These are phyloP conservation scores for Trichoderma arundinaceum DNA, from an alignment of 2,329 filamentous ascomycete genomes.

Conservation along the genomic window DNA sequence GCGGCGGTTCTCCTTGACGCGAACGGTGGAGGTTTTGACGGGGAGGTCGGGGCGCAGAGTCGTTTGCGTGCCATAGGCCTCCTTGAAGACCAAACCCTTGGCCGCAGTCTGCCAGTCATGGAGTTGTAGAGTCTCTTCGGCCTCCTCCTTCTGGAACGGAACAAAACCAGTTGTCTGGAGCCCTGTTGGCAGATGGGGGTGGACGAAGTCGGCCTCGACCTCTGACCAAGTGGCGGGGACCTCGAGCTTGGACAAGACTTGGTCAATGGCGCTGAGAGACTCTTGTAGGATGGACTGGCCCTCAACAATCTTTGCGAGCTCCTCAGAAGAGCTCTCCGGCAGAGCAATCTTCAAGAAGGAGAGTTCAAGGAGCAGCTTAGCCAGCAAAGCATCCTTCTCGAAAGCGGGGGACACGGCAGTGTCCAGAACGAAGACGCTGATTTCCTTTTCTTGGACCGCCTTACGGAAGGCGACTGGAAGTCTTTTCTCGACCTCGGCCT, in stretches of 20 bases:
- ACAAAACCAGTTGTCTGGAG: slow-evolving; percentile 83
- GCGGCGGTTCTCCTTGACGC: slow-evolving; percentile 93
- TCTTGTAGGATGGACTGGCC: slow-evolving; percentile 61
- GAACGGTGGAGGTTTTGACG: slow-evolving; percentile 84
- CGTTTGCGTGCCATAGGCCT: slow-evolving; percentile 79
- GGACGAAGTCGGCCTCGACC: slow-evolving; percentile 58
- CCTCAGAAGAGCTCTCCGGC: slow-evolving; percentile 66
- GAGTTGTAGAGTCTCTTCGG: slow-evolving; percentile 68
- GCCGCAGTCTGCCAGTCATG: slow-evolving; percentile 83
- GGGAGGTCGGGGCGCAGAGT: slow-evolving; percentile 83
- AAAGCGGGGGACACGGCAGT: slow-evolving; percentile 69
- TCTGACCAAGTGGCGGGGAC: slow-evolving; percentile 82
- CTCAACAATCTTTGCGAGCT: slow-evolving; percentile 62
- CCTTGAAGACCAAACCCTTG: slow-evolving; percentile 90
- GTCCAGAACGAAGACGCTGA: slow-evolving; percentile 79
- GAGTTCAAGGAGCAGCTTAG: slow-evolving; percentile 74
- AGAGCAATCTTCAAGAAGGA: slow-evolving; percentile 81
- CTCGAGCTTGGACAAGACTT: slow-evolving; percentile 73
- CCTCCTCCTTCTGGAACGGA: slow-evolving; percentile 76
- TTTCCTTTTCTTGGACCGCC: slow-evolving; percentile 69
- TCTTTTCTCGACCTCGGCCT: slow-evolving; percentile 88
- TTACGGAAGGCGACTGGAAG: slow-evolving; percentile 74
- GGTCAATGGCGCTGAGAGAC: slow-evolving; percentile 69
- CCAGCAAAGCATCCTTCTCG: slow-evolving; percentile 67
- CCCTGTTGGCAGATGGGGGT: slow-evolving; percentile 62